A percentile compares a stretch with the other conserved stretches of the same genome.
These are phyloP conservation scores for Tagetes patula DNA, from an alignment of 129 eudicot species.

Conservation along the genomic window DNA sequence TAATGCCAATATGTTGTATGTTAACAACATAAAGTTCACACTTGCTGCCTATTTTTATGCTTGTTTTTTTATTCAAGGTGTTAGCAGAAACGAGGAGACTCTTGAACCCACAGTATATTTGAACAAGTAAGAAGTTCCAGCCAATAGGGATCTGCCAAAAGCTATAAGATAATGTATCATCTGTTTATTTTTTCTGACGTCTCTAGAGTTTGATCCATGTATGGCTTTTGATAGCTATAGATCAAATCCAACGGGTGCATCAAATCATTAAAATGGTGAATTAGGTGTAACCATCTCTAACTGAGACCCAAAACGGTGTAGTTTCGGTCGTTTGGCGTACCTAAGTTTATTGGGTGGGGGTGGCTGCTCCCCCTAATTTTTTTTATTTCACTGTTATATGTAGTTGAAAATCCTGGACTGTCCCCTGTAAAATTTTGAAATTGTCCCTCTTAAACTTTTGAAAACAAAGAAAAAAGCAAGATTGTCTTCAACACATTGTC, in stretches of 20 bases:
- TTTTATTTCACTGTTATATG: too few relatives aligned
- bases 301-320: neutral
- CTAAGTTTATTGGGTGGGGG: too few relatives aligned
- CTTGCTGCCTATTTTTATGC: neutral
- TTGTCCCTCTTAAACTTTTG: too few relatives aligned
- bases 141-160: neutral
- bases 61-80: slow-evolving; percentile 44
- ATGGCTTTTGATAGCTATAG: slow-evolving; percentile 4
- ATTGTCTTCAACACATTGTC: too few relatives aligned
- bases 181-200: neutral
- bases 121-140: slow-evolving; percentile 72
- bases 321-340: neutral
- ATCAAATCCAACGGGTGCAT: neutral
- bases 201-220: neutral
- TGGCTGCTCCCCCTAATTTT: too few relatives aligned
- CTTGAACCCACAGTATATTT: slow-evolving; percentile 84
- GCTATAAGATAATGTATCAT: neutral
- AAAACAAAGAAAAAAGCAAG: too few relatives aligned
- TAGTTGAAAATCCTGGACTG: too few relatives aligned
- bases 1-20: neutral
- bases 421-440: too few relatives aligned
- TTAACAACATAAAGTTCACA: slow-evolving; percentile 7
- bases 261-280: neutral
- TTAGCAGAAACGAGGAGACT: slow-evolving; percentile 89
- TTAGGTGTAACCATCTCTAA: neutral